phyloP scores from a whole-genome alignment of 345 rosid genomes.

The Bruguiera parviflora region DNA sequence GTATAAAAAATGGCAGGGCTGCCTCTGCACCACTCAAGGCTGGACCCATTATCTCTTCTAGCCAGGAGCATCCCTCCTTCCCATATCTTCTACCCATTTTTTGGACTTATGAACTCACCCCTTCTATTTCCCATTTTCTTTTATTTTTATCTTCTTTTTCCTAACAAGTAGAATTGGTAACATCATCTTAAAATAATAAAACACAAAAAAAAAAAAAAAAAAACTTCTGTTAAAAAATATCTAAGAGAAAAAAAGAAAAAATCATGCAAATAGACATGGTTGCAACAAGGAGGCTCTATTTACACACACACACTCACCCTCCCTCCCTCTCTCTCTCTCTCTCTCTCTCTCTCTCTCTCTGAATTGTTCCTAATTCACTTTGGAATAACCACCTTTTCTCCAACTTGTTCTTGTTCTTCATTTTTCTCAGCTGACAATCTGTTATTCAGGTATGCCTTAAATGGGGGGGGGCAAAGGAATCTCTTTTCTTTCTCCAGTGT shows the following conservation, averaged over 20 bases:
- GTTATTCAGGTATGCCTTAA: conserved; percentile 6
- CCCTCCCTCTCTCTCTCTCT: not conserved
- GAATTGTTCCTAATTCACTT: not conserved
- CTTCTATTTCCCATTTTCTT: no score
- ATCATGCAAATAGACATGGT: not conserved
- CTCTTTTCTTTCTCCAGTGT: no score
- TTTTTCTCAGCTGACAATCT: not conserved
- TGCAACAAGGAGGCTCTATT: not conserved
- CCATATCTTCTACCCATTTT: conserved; percentile 42
- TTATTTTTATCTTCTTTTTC: not conserved
- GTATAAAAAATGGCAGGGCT: conserved; percentile 17
- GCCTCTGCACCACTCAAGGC: conserved; percentile 42
- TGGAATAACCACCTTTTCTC: conserved; percentile 9
- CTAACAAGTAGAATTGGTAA: not conserved
- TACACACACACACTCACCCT: not conserved
- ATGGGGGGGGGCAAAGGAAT: no score
- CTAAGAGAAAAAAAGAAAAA: not conserved
- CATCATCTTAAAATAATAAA: not conserved
- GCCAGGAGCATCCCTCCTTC: conserved; percentile 50
- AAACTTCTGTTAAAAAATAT: not conserved
- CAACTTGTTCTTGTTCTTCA: not conserved
- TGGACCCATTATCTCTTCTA: conserved; percentile 45
- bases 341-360: not conserved
- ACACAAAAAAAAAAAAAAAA: not conserved
- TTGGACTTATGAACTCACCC: not conserved